Evolutionary conservation across 2,329 filamentous ascomycete species (phyloP).

Genomic region (Fusarium algeriense): DNA sequence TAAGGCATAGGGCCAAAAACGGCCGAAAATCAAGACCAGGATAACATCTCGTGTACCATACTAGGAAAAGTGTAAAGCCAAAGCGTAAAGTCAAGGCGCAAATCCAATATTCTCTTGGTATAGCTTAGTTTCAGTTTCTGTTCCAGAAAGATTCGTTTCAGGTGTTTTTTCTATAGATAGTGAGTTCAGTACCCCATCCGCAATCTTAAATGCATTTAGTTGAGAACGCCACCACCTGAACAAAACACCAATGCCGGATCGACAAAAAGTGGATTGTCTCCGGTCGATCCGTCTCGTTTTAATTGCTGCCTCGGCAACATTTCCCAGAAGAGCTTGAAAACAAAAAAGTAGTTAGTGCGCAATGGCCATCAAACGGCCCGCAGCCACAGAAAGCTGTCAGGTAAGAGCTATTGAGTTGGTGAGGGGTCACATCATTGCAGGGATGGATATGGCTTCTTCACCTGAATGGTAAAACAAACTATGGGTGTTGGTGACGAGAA

Average conservation of each 20-base stretch:
- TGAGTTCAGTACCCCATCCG: not conserved
- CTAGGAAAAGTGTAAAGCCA: not conserved
- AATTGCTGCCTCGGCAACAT: slow-evolving; percentile 10
- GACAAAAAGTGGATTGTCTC: slow-evolving; percentile 18
- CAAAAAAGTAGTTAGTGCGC: not conserved
- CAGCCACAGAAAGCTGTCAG: slow-evolving; percentile 8
- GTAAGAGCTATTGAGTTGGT: not conserved
- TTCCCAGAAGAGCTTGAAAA: slow-evolving; percentile 21
- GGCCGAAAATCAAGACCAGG: slow-evolving; percentile 2
- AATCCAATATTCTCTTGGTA: slow-evolving; percentile 9
- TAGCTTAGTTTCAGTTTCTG: slow-evolving; percentile 26
- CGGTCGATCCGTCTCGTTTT: slow-evolving; percentile 29
- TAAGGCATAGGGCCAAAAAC: not conserved
- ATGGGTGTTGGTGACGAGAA: not conserved
- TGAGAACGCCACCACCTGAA: slow-evolving; percentile 16
- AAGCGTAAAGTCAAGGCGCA: slow-evolving; percentile 9
- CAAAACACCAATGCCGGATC: slow-evolving; percentile 19
- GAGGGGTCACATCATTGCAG: slow-evolving; percentile 10
- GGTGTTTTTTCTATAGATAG: slow-evolving; percentile 14
- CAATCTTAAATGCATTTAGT: slow-evolving; percentile 26
- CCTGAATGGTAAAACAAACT: slow-evolving; percentile 28
- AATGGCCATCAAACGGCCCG: slow-evolving; percentile 14
- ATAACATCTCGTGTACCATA: not conserved
- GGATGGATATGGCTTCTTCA: slow-evolving; percentile 5
- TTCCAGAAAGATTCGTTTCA: slow-evolving; percentile 35